Percentiles rank a stretch among this genome's conserved stretches.
phyloP scores from a whole-genome alignment of 1,284 basidiomycete species.

The Apiotrichum brassicae region DNA sequence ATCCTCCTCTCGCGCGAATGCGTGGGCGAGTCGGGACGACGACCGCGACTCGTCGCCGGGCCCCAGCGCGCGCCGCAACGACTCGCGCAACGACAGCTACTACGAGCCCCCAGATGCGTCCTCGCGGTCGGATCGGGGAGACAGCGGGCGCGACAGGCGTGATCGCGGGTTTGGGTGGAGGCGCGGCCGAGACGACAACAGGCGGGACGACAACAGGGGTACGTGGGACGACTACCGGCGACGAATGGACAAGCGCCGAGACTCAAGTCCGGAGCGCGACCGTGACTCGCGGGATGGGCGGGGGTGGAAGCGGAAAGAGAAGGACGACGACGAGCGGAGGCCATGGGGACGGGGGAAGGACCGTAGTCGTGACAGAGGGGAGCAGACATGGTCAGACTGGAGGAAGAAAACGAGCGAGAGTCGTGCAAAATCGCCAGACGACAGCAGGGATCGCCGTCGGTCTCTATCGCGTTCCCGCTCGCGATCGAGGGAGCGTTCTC shows the following conservation, averaged over 20 bases:
- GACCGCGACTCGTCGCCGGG: not conserved
- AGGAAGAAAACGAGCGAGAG: no score
- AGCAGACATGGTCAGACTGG: no score
- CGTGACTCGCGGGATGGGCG: not conserved
- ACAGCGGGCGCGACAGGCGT: not conserved
- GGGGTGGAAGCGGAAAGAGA: not conserved
- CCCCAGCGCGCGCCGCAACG: not conserved
- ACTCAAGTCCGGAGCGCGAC: not conserved
- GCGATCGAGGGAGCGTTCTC: conserved; percentile 1
- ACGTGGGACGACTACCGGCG: conserved; percentile 9
- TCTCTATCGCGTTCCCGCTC: not conserved
- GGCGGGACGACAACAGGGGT: conserved; percentile 5
- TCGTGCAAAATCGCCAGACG: not conserved
- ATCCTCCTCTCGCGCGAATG: conserved; percentile 6
- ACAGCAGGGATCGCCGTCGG: not conserved
- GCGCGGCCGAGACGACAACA: not conserved
- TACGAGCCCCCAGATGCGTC: conserved; percentile 11
- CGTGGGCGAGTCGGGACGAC: conserved; percentile 11
- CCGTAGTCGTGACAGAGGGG: no score
- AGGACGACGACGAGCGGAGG: not conserved
- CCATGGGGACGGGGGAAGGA: not conserved
- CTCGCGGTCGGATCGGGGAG: not conserved
- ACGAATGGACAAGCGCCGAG: not conserved
- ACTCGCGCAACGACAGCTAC: conserved; percentile 7
- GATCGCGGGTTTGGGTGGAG: not conserved